Base-by-base conservation (phyloP, 768 basidiomycete species). In the Hortiboletus campestris region DNA sequence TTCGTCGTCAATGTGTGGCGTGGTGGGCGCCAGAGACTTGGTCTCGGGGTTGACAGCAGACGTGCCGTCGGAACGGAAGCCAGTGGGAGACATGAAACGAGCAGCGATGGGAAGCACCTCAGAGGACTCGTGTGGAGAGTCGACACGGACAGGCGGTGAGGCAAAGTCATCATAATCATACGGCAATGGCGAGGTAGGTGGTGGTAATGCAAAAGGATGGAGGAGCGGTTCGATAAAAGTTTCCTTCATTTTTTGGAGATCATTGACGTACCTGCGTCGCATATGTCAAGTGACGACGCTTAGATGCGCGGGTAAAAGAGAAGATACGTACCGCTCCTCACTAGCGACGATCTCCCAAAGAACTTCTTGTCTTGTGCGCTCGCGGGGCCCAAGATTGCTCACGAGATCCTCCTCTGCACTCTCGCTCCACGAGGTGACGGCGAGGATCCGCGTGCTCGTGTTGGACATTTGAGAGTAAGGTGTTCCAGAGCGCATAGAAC, bases 331-430 rank as follows among this genome's bases (percentile, higher is more conserved):
- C 91, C 94, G 85, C 71, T 98, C 94, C 75, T 98, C 95, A 62
- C 91, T 94, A 31, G 90, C 88, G 46, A 98, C 94, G 61, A 98
- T 98, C 76, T 98, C 95, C 78, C 93, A 97, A 28, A 98, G 73
- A 7, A 98, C 95, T 75, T 98, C 95, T 72, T 98, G 95, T 49
- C 95, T 83, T 38, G 95, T 97, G 55, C 95, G 84, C 70, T 98
- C 95, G 57, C 92, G 84, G 43, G 92, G 86, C n/a, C 94, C 92
- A 35, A 98, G 78, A 67, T 98, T 93, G 43, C 87, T 86, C 19
- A 98, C 91, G 41, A 98, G 83, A 72, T 98, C 95, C 53, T 91
- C 93, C 69, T 95, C 94, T 11, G 94, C 92, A 59, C 88, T 89
- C 69, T 96, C 91, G 66, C 92, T 95, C 95, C 95, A 98, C 19